phyloP scores from a whole-genome alignment of 306 rosid genomes.

The Castanopsis chinensis region DNA sequence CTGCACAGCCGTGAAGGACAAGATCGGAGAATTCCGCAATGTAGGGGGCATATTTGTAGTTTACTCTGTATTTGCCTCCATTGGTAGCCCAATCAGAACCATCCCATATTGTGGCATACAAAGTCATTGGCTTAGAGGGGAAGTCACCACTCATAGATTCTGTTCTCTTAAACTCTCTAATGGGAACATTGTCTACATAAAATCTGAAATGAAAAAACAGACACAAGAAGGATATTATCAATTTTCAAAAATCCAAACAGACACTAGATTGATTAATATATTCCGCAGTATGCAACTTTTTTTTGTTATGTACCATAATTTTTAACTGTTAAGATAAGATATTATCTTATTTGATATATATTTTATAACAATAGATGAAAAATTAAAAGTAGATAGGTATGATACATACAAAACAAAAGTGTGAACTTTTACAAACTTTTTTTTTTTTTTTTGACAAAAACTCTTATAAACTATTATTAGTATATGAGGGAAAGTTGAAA shows the following conservation, averaged over 20 bases:
- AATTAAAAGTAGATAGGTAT: no score
- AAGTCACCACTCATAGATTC: conserved; percentile 85
- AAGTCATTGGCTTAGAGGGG: conserved; percentile 91
- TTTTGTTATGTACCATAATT: no score
- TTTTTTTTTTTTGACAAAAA: not conserved
- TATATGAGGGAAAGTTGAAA: not conserved
- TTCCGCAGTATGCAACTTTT: no score
- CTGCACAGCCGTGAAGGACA: conserved; percentile 84
- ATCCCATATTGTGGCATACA: conserved; percentile 98
- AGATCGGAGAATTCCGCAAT: conserved; percentile 69
- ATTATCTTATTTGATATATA: no score
- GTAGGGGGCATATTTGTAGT: conserved; percentile 88
- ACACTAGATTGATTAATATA: not conserved
- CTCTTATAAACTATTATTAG: no score
- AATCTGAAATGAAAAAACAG: conserved; percentile 52
- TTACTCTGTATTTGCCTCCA: conserved; percentile 89
- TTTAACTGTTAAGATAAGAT: no score
- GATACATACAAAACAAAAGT: no score
- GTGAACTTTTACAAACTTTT: not conserved
- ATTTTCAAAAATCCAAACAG: not conserved
- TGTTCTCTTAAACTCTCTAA: conserved; percentile 75
- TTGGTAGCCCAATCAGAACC: conserved; percentile 96
- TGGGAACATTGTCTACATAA: conserved; percentile 81
- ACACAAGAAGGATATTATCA: conserved; percentile 2
- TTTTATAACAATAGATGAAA: no score